These are phyloP conservation scores for Naegleria lovaniensis DNA, from an alignment of 208 protist species.

Conservation along the genomic window DNA sequence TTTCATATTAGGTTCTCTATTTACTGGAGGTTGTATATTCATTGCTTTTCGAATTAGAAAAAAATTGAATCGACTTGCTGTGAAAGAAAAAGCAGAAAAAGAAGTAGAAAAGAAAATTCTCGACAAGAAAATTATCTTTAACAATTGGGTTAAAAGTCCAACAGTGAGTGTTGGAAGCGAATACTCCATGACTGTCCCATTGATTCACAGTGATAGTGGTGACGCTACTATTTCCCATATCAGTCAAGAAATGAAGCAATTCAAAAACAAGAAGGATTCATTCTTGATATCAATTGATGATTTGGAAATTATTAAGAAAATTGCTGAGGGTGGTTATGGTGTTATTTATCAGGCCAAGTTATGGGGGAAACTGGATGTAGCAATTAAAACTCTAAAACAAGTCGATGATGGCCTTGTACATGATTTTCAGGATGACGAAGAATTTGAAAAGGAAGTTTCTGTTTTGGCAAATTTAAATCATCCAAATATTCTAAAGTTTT, in stretches of 20 bases:
- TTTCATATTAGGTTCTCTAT: neutral
- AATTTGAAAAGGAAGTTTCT: slow-evolving; percentile 24
- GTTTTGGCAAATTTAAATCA: neutral
- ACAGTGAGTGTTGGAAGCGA: neutral
- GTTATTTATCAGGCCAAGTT: neutral
- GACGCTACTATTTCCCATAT: too few species aligned
- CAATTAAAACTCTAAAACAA: neutral
- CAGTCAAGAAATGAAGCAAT: too few species aligned
- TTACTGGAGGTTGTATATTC: neutral
- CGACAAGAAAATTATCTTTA: neutral
- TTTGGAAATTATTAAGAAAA: neutral
- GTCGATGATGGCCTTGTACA: too few species aligned
- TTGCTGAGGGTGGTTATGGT: neutral
- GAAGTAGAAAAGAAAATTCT: neutral
- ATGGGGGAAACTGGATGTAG: neutral
- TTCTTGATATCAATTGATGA: neutral
- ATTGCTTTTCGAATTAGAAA: neutral
- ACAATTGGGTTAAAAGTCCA: neutral
- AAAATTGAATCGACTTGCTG: neutral
- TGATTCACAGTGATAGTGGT: too few species aligned
- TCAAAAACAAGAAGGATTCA: neutral
- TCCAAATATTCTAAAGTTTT: neutral
- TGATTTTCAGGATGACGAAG: neutral
- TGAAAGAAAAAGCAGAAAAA: neutral
- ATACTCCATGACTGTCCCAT: too few species aligned